Conservation (phyloP, 2,329 filamentous ascomycete genomes). For the Neospermospora avenae region DNA sequence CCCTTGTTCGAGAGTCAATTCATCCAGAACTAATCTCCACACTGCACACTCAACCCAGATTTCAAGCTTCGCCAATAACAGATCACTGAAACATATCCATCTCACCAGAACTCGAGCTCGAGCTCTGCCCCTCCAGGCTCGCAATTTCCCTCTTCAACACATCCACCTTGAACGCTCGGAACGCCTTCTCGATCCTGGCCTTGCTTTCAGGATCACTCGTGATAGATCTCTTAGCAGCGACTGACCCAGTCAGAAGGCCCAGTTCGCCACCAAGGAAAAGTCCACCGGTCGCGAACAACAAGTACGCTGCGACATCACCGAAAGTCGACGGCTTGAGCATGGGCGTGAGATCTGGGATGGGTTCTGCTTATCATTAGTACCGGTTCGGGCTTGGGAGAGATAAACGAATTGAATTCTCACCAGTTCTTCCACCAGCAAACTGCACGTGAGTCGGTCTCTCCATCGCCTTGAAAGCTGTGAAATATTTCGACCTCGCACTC, state of each 20-base stretch:
- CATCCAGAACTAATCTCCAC: no score
- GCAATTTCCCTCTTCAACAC: slow-evolving; percentile 58
- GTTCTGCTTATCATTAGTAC: slow-evolving; percentile 40
- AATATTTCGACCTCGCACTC: slow-evolving; percentile 53
- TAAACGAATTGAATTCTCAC: slow-evolving; percentile 36
- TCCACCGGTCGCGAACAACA: slow-evolving; percentile 59
- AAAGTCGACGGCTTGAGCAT: slow-evolving; percentile 53
- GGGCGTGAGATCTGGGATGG: slow-evolving; percentile 58
- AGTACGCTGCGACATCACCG: slow-evolving; percentile 61
- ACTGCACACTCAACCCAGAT: no score
- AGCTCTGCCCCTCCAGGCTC: slow-evolving; percentile 44
- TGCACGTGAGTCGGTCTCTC: slow-evolving; percentile 60
- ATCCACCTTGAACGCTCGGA: slow-evolving; percentile 60
- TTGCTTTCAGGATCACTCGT: slow-evolving; percentile 50
- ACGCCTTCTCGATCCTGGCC: slow-evolving; percentile 59
- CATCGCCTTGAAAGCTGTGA: slow-evolving; percentile 56
- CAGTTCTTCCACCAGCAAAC: slow-evolving; percentile 58
- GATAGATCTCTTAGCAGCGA: slow-evolving; percentile 51
- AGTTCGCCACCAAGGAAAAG: slow-evolving; percentile 63
- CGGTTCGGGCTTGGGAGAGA: no score
- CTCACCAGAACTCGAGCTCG: not conserved
- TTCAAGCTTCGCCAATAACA: not conserved
- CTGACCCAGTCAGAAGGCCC: slow-evolving; percentile 55
- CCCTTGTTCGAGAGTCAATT: no score
- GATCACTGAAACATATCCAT: not conserved